phyloP scores from a whole-genome alignment of 2,329 filamentous ascomycete species.

The Calonectria pseudoreteaudii region DNA sequence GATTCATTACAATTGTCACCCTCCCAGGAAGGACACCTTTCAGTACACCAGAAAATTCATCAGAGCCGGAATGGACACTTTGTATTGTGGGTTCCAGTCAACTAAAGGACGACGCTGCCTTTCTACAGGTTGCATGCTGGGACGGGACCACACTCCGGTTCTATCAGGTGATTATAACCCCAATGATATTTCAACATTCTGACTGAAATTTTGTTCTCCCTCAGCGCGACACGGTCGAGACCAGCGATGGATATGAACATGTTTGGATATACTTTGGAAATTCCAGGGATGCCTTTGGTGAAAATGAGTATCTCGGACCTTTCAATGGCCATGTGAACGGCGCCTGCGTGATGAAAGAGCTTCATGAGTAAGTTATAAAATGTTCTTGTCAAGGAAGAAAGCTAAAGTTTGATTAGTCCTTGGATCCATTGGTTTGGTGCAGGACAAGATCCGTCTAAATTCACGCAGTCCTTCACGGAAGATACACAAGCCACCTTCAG shows the following conservation, averaged over 20 bases:
- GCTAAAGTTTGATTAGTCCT: neutral
- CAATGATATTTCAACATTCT: neutral
- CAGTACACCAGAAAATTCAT: neutral
- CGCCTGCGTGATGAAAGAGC: conserved; percentile 23
- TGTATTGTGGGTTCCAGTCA: conserved; percentile 8
- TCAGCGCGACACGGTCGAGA: neutral
- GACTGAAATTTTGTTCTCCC: neutral
- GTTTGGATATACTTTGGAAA: conserved; percentile 23
- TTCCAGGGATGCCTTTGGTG: conserved; percentile 20
- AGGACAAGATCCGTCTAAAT: neutral
- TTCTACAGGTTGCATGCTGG: conserved; percentile 20
- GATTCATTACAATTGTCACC: conserved; percentile 8
- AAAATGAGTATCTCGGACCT: conserved; percentile 14
- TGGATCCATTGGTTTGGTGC: conserved; percentile 17
- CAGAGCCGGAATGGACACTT: conserved; percentile 4
- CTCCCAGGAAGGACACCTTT: neutral
- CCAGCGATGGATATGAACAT: neutral
- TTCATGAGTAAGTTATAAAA: neutral
- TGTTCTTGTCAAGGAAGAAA: neutral
- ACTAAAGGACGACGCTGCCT: neutral
- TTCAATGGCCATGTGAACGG: conserved; percentile 29
- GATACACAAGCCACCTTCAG: neutral
- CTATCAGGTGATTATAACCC: conserved; percentile 9
- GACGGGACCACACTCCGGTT: conserved; percentile 11
- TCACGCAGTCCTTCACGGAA: neutral